Conservation (phyloP, 306 rosid species). For the Ormosia semicastrata region DNA sequence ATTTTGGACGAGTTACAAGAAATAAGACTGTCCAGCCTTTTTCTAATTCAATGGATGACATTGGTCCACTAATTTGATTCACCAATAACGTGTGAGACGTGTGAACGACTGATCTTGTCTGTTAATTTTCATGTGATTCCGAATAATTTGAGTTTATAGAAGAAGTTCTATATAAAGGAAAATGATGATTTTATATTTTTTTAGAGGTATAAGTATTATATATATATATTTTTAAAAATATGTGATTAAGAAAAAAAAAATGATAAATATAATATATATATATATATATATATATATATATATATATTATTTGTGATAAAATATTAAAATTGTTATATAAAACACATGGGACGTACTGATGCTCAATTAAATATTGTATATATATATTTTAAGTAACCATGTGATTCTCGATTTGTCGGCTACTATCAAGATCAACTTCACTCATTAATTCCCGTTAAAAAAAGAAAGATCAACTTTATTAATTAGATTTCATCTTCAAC, state of each 20-base stretch:
- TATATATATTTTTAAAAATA: too few relatives aligned
- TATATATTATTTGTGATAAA: too few relatives aligned
- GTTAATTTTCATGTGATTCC: not conserved
- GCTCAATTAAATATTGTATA: not conserved
- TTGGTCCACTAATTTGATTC: not conserved
- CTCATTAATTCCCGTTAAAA: not conserved
- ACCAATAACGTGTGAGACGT: not conserved
- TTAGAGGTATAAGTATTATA: too few relatives aligned
- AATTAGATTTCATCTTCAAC: not conserved
- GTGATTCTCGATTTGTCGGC: constrained; percentile 28
- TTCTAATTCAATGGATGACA: not conserved
- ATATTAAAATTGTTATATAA: too few relatives aligned
- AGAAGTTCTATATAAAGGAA: not conserved
- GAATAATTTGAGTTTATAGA: not conserved
- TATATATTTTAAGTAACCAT: not conserved
- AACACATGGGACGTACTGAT: not conserved
- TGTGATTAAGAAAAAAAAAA: too few relatives aligned
- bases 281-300: too few relatives aligned
- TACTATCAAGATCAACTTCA: not conserved
- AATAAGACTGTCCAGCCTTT: not conserved
- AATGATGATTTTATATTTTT: too few relatives aligned
- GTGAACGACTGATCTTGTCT: not conserved
- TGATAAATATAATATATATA: too few relatives aligned
- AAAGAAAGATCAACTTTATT: not conserved
- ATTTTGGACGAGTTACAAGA: not conserved